phyloP scores from a whole-genome alignment of 2,329 filamentous ascomycete genomes.

The Aspergillus neoniger region DNA sequence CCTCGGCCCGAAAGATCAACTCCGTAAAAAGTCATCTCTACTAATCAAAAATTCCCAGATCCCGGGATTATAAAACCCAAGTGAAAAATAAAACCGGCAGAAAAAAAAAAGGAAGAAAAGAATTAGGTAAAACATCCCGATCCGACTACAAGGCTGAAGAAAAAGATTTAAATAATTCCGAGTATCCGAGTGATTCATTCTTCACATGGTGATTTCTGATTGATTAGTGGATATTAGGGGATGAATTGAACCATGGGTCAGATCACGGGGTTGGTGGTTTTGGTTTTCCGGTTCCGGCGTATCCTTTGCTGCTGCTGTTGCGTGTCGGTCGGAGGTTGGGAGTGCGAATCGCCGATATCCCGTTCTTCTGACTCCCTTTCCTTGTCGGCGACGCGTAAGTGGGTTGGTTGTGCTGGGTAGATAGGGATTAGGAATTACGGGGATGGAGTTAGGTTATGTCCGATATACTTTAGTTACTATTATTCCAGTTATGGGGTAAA shows the following conservation, averaged over 20 bases:
- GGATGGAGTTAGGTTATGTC: no score
- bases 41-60: background rate
- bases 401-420: background rate
- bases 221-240: no score
- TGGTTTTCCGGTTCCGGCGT: background rate
- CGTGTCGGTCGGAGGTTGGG: background rate
- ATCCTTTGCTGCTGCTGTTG: no score
- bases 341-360: background rate
- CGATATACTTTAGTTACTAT: no score
- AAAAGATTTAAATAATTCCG: background rate
- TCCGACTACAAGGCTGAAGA: no score
- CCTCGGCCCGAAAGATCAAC: background rate
- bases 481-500: no score
- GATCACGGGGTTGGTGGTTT: background rate
- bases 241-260: background rate
- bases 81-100: conserved; percentile 2
- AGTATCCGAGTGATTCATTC: background rate
- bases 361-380: background rate
- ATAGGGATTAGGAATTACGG: no score
- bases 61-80: background rate
- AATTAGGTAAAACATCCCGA: background rate
- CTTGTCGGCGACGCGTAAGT: no score
- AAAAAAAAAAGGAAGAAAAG: background rate
- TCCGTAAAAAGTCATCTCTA: background rate
- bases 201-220: background rate